These are phyloP conservation scores for Yarrowia divulgata DNA, from an alignment of 805 yeast genomes.

Conservation along the genomic window DNA sequence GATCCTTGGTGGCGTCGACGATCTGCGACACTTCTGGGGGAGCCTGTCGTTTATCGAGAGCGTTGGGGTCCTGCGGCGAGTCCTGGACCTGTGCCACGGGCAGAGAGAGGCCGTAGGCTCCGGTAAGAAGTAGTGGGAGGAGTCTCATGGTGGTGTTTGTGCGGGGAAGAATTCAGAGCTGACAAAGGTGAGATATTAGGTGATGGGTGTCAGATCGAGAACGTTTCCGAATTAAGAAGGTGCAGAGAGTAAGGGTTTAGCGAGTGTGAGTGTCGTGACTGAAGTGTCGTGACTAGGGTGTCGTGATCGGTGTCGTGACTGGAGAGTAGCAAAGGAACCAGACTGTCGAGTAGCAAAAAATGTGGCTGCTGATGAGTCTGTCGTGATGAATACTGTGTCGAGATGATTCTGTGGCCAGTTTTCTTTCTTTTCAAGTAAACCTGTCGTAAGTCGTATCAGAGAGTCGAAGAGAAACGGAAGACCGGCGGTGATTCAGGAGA, in stretches of 20 bases:
- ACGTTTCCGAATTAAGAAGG: neutral
- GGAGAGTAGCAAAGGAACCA: no score
- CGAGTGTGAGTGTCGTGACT: neutral
- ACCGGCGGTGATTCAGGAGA: no score
- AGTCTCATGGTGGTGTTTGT: neutral
- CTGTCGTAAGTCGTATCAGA: no score
- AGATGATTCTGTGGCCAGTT: no score
- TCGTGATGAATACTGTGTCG: no score
- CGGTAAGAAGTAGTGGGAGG: neutral
- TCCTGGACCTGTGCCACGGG: neutral
- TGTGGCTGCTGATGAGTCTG: neutral
- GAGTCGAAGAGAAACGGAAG: no score
- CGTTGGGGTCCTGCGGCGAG: neutral
- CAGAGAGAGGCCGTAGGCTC: neutral
- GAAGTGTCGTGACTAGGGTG: neutral
- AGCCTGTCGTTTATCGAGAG: neutral
- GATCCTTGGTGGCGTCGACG: slow-evolving; percentile 14
- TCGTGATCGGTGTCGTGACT: neutral
- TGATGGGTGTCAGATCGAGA: no score
- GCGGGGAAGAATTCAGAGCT: no score
- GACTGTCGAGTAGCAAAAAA: neutral
- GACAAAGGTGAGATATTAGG: no score
- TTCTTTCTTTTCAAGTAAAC: no score
- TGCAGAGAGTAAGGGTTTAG: neutral
- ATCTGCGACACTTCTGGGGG: slow-evolving; percentile 17